Base-by-base conservation (phyloP, 129 eudicot species). In the Calendula officinalis region DNA sequence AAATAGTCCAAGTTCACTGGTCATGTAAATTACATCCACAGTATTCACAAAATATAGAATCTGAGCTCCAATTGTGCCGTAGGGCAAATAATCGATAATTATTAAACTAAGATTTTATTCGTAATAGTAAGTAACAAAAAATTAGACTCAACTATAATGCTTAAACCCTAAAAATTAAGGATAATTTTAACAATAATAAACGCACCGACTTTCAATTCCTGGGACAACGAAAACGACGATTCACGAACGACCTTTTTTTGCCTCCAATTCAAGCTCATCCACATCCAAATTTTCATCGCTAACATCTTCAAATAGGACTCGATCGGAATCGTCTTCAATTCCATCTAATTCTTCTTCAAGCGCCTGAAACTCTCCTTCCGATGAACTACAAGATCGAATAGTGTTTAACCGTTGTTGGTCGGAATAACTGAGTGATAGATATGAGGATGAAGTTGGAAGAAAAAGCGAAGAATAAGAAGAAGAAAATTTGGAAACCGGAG, bases 261-360 rank as follows among this genome's bases (percentile, higher is more conserved):
- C 98, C 70, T 87, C 94, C 59, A 62, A 38, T 74, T 91, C 98
- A 8, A 91, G 78, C 76, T 73, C 83, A 58, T 78, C 80, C 27
- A 67, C 72, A 64, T 91, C 94, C 68, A 84, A 41, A 49, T 35
- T 47, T 8, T 82, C 86, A 41, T 62, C 90, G 13, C 35, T 62
- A 53, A 60, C 78, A 17, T 78, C 85, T 10, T 80, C 84, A 8
- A 70, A 42, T 70, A 74, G 3, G 61, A 49, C 68, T 72, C 77
- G 8, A 52, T 70, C n/a, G n/a, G n/a, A n/a, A 7, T 85, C 95
- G 7, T 72, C 83, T 22, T 72, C 81, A 43, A 71, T 57, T 58
- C 73, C 90, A 52, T 8, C 41, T 9, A 84, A 36, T 12, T 73
- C 77, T 13, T 72, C 78, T 6, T 77, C 77, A 3, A 58, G 73